Conservation (phyloP, 2,329 filamentous ascomycete genomes). For the Penicillium italicum region DNA sequence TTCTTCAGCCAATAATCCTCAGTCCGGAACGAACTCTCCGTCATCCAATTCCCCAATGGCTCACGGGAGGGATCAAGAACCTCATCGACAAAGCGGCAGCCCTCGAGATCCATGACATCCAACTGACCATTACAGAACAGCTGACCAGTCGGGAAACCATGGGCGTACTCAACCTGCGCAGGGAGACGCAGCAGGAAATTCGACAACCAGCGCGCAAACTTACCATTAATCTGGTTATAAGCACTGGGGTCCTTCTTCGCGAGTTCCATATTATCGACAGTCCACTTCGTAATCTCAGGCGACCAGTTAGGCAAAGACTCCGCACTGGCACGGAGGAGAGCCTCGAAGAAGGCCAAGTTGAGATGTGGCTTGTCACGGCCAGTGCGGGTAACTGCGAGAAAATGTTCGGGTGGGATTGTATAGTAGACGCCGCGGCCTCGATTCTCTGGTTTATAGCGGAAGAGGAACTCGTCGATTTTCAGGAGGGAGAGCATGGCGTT, state of each 20-base stretch:
- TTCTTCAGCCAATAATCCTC: constrained; percentile 15
- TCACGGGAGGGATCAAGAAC: constrained; percentile 21
- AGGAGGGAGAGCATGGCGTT: constrained; percentile 35
- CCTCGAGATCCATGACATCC: constrained; percentile 20
- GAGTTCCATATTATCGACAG: constrained; percentile 22
- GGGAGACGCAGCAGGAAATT: constrained; percentile 36
- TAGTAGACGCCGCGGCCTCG: constrained; percentile 15
- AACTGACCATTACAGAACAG: constrained; percentile 29
- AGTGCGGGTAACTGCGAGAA: constrained; percentile 29
- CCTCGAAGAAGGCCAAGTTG: constrained; percentile 28
- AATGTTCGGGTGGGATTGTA: constrained; percentile 34
- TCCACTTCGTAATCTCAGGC: constrained; percentile 38
- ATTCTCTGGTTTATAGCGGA: constrained; percentile 15
- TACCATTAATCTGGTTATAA: constrained; percentile 12
- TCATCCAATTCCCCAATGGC: constrained; percentile 25
- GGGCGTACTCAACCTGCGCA: constrained; percentile 17
- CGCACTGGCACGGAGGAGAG: constrained; percentile 37
- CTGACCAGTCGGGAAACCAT: constrained; percentile 11
- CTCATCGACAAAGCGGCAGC: constrained; percentile 25
- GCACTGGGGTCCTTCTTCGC: neutral
- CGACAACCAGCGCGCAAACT: constrained; percentile 36
- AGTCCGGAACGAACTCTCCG: constrained; percentile 17
- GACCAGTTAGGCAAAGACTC: constrained; percentile 39
- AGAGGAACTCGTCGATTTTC: constrained; percentile 36
- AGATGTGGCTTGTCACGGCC: constrained; percentile 19